phyloP scores from a whole-genome alignment of 352 stramenopile species.

The Stramenopiles sp. region DNA sequence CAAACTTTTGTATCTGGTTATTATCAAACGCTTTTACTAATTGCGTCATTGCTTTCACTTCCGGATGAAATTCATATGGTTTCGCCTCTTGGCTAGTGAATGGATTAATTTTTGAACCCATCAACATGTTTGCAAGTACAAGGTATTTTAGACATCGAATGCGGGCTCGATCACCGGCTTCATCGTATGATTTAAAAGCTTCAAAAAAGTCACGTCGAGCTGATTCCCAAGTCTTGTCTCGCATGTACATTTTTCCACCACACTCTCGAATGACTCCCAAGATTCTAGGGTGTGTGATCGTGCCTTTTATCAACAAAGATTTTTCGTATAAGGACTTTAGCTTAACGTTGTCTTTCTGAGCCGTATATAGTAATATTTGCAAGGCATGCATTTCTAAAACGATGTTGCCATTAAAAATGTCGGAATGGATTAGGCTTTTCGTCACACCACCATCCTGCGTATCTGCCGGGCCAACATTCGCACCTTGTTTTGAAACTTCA shows the following conservation, averaged over 20 bases:
- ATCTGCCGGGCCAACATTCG: neutral
- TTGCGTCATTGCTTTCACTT: slow-evolving; percentile 84
- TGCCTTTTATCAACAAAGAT: neutral
- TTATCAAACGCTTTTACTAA: slow-evolving; percentile 77
- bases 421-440: neutral
- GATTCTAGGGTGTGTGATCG: slow-evolving; percentile 46
- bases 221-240: slow-evolving; percentile 64
- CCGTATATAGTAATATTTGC: neutral
- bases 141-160: slow-evolving; percentile 81
- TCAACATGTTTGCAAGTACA: slow-evolving; percentile 80
- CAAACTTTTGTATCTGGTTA: slow-evolving; percentile 83
- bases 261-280: slow-evolving; percentile 81
- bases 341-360: neutral
- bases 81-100: slow-evolving; percentile 78
- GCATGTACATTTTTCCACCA: slow-evolving; percentile 85
- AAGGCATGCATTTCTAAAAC: neutral
- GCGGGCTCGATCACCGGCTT: slow-evolving; percentile 67
- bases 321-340: neutral
- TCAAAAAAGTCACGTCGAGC: slow-evolving; percentile 78
- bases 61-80: slow-evolving; percentile 75
- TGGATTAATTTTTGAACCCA: slow-evolving; percentile 75
- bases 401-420: neutral
- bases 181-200: slow-evolving; percentile 85
- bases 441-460: too few relatives aligned
- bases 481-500: neutral